phyloP scores from a whole-genome alignment of 352 stramenopile species.

The Peronospora tabacina region DNA sequence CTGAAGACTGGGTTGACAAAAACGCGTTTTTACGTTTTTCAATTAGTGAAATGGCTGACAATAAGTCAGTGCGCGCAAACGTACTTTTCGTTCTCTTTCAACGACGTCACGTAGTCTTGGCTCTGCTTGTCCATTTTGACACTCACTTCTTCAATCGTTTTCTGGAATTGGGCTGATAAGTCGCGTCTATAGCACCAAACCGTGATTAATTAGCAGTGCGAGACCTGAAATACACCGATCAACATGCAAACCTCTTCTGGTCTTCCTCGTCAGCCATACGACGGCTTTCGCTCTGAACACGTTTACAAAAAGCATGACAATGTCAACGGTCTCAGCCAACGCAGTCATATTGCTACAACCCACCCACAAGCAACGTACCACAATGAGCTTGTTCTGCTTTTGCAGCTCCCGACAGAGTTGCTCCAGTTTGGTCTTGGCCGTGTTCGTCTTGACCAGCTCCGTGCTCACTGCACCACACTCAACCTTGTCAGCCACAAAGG shows the following conservation, averaged over 20 bases:
- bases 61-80: background rate
- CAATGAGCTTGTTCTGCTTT: slow-evolving; percentile 85
- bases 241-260: slow-evolving; percentile 46
- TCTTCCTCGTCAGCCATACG: slow-evolving; percentile 82
- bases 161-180: slow-evolving; percentile 73
- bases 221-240: background rate
- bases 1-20: slow-evolving; percentile 42
- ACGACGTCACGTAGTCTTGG: slow-evolving; percentile 73
- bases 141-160: slow-evolving; percentile 84
- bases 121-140: slow-evolving; percentile 84
- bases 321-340: background rate
- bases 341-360: background rate
- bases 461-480: slow-evolving; percentile 35
- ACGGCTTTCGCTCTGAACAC: slow-evolving; percentile 52
- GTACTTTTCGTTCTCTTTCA: slow-evolving; percentile 82
- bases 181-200: slow-evolving; percentile 38
- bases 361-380: slow-evolving; percentile 36
- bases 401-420: slow-evolving; percentile 79
- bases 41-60: background rate
- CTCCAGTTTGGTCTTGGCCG: slow-evolving; percentile 71
- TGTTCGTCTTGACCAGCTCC: slow-evolving; percentile 54
- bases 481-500: background rate
- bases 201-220: too few species aligned
- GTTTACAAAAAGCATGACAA: slow-evolving; percentile 1
- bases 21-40: background rate